Percentiles rank a stretch among this genome's conserved stretches.
Conservation (phyloP, 73 alveolate genomes). For the Paramecium primaurelia region DNA sequence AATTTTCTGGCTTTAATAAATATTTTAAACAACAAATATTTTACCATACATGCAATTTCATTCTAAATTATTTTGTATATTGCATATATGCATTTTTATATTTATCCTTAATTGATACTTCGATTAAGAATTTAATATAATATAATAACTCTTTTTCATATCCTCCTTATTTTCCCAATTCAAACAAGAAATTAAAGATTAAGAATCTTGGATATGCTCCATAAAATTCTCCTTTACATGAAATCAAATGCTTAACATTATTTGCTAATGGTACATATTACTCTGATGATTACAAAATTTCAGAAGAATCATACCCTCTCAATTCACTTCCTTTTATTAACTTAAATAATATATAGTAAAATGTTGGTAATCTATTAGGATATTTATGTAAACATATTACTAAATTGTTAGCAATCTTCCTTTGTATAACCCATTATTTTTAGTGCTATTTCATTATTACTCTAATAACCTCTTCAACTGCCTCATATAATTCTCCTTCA, state of each 20-base stretch:
- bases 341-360: constrained; percentile 6
- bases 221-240: constrained; percentile 45
- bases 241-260: background rate
- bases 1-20: background rate
- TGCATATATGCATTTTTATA: constrained; percentile 43
- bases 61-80: constrained; percentile 39
- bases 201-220: constrained; percentile 63
- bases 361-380: constrained; percentile 18
- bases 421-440: constrained; percentile 45
- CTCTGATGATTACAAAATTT: background rate
- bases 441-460: constrained; percentile 1
- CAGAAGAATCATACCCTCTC: constrained; percentile 58
- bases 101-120: background rate
- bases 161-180: background rate
- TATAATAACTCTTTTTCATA: background rate
- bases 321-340: constrained; percentile 45
- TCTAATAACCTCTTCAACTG: constrained; percentile 10
- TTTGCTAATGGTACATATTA: constrained; percentile 55
- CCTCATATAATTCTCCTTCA: background rate
- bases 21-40: constrained; percentile 3
- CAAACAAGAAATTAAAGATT: background rate
- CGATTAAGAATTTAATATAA: background rate
- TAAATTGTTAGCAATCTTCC: constrained; percentile 49
- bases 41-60: constrained; percentile 32
- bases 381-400: background rate